phyloP scores from a whole-genome alignment of 176 grass and related monocot species.

The sorghum (Sorghum bicolor) region DNA sequence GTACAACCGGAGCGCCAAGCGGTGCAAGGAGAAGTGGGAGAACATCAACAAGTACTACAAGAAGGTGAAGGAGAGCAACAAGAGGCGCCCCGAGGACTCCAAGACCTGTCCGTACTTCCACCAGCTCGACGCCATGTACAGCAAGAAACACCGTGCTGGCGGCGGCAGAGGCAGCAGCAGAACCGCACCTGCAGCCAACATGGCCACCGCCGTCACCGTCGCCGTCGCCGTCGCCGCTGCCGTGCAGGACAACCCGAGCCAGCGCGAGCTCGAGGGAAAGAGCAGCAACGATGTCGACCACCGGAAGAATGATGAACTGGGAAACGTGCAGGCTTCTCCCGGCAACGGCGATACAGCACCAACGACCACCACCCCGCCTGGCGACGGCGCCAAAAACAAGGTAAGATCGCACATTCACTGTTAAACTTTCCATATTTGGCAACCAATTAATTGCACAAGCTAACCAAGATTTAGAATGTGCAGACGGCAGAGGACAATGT shows the following conservation, averaged over 20 bases:
- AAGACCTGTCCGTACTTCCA: constrained; percentile 96
- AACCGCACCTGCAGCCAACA: background rate
- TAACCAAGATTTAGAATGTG: constrained; percentile 4
- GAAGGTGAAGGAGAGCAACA: constrained; percentile 92
- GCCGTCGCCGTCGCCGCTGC: background rate
- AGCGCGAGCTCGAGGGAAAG: constrained; percentile 42
- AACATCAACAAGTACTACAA: constrained; percentile 99
- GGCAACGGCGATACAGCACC: background rate
- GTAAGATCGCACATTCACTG: background rate
- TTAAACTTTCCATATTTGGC: background rate
- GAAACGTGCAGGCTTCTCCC: background rate
- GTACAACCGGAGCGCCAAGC: constrained; percentile 74
- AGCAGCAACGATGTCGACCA: constrained; percentile 26
- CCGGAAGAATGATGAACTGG: background rate
- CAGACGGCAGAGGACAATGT: constrained; percentile 31
- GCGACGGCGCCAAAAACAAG: background rate
- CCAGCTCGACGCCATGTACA: constrained; percentile 81
- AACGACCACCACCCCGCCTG: background rate
- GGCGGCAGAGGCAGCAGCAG: background rate
- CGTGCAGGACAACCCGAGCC: background rate
- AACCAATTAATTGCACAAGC: background rate
- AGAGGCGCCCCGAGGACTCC: constrained; percentile 75
- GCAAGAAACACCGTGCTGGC: constrained; percentile 35
- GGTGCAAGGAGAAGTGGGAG: constrained; percentile 99
- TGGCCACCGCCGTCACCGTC: background rate